A percentile compares a stretch with the other conserved stretches of the same genome.
Conservation (phyloP, 805 yeast genomes). For the Myxozyma neglecta region DNA sequence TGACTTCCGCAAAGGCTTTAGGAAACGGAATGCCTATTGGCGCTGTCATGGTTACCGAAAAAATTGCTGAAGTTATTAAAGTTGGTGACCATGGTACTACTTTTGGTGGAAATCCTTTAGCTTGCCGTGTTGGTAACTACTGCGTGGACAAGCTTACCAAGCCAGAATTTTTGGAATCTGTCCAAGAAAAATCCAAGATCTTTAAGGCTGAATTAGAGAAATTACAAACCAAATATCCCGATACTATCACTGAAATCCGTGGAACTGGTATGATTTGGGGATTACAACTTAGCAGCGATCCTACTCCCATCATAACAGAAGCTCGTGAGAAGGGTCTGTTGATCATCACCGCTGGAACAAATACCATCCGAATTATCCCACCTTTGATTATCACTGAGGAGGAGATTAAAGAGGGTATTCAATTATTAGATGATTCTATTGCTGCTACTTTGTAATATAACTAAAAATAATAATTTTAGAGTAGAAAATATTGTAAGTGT, state of each 20-base stretch:
- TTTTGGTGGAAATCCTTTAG: conserved; percentile 95
- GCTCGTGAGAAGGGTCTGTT: conserved; percentile 81
- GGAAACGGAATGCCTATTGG: conserved; percentile 98
- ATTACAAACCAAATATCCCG: conserved; percentile 57
- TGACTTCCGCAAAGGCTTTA: conserved; percentile 92
- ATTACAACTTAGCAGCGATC: conserved; percentile 67
- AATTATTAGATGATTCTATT: conserved; percentile 41
- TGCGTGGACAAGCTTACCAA: conserved; percentile 70
- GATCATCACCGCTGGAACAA: conserved; percentile 88
- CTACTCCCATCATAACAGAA: conserved; percentile 57
- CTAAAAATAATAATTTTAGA: not conserved
- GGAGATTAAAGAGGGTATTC: conserved; percentile 68
- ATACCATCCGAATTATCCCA: conserved; percentile 88
- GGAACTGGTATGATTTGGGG: conserved; percentile 91
- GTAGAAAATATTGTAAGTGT: not conserved
- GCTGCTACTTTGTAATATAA: not conserved
- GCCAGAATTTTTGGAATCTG: conserved; percentile 58
- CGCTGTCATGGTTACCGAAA: conserved; percentile 83
- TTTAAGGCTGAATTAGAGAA: conserved; percentile 46
- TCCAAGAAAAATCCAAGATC: conserved; percentile 58
- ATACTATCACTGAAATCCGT: conserved; percentile 64
- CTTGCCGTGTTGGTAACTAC: conserved; percentile 73
- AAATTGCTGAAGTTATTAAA: conserved; percentile 66
- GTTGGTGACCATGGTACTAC: conserved; percentile 99
- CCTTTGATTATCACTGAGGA: conserved; percentile 80